phyloP scores from a whole-genome alignment of 106 monocot species.

The Dioscorea zingiberensis region DNA sequence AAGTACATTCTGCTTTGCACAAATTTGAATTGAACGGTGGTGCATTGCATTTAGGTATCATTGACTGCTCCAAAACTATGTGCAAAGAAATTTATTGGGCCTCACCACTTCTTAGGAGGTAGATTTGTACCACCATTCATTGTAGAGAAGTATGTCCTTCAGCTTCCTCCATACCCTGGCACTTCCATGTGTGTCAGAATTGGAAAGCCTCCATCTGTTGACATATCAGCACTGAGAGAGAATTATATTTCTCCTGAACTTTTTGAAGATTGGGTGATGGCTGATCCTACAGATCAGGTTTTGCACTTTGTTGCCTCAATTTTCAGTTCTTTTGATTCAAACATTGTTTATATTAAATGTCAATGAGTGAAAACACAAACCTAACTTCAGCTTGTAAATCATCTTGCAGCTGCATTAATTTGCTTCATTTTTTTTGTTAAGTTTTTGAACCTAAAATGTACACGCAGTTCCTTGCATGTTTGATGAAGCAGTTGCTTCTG shows the following conservation, averaged over 20 bases:
- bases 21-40: too few species aligned
- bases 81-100: constrained; percentile 82
- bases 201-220: constrained; percentile 68
- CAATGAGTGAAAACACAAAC: neutral
- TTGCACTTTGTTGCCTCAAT: neutral
- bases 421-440: too few species aligned
- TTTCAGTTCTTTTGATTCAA: too few species aligned
- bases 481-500: constrained; percentile 83
- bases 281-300: constrained; percentile 82
- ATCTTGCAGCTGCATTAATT: neutral
- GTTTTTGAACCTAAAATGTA: neutral
- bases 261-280: constrained; percentile 53
- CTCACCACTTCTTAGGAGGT: constrained; percentile 95
- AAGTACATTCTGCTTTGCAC: too few species aligned
- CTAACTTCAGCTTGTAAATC: neutral
- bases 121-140: constrained; percentile 94
- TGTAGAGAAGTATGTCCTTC: constrained; percentile 51
- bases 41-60: constrained; percentile 52
- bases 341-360: too few species aligned
- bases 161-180: constrained; percentile 77
- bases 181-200: constrained; percentile 94
- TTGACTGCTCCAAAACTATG: constrained; percentile 96
- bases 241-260: constrained; percentile 94
- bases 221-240: constrained; percentile 79
- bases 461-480: constrained; percentile 83